Base-by-base conservation (phyloP, 805 yeast genomes). In the Teunomyces cretensis region DNA sequence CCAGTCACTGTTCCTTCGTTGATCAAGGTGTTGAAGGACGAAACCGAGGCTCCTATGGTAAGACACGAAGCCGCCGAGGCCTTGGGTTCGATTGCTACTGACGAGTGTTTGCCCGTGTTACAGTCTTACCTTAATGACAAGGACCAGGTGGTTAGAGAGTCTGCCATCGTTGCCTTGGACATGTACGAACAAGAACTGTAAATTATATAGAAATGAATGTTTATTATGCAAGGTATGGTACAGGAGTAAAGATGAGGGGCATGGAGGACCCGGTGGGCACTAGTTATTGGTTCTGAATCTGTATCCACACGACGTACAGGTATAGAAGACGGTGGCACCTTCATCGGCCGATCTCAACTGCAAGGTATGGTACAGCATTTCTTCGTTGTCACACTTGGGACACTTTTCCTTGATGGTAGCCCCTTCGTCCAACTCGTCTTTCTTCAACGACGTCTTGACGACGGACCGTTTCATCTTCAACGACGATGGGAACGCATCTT, bases 11-110 rank as follows among this genome's bases (percentile, higher is more conserved):
- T 94, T 30, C 96, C 97, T 32, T 75, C 92, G 15, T 79, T 95
- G 51, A 78, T 89, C 46, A 83, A 88, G 68, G 89, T 94, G 2
- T 78, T 95, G 56, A 82, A 82, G 55, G 81, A 88, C 65, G 79
- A 76, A 48, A 61, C 68, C 12, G 97, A 94, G 72, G 98, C 96
- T 43, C 96, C 95, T 52, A 94, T 94, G 99, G 99, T 95, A 28
- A 86, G 99, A 72, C 99, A 94, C 64, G 99, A 94, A 72, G 99
- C 98, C 47, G 99, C 98, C 19, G 99, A 94, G 72, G 99, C 99
- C 19, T 77, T 95, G 57, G 99, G 99, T 22, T 81, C 96, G 24
- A 94, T 94, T 63, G 98, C 97, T 22, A 88, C 97, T 8, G 96
- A 88, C 58, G 97, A 92, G 47, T 96, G 92, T 31, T 76, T 92